Evolutionary conservation across 805 yeast genomes (phyloP).

Genomic region (Kodamaea jinghongensis): DNA sequence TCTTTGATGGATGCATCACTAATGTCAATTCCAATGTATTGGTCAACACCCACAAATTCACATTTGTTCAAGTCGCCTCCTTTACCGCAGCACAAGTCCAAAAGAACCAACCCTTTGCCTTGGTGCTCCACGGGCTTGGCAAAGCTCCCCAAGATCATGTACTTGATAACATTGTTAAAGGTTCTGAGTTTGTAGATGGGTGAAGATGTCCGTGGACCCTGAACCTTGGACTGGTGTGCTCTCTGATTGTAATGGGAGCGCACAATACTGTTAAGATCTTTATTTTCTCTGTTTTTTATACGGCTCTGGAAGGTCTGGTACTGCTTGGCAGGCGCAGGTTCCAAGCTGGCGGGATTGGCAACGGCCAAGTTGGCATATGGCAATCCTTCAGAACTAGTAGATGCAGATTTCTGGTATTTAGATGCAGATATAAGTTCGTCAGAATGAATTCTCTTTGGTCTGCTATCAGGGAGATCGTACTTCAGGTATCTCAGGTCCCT

Average conservation of each 20-base stretch:
- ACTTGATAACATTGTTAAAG: conserved; percentile 90
- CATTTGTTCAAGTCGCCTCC: conserved; percentile 96
- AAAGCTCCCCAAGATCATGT: conserved; percentile 73
- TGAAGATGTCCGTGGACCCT: conserved; percentile 63
- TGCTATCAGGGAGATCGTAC: conserved; percentile 5
- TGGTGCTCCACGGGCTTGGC: conserved; percentile 7
- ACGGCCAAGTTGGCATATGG: conserved; percentile 7
- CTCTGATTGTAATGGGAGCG: conserved; percentile 83
- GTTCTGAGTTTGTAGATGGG: conserved; percentile 83
- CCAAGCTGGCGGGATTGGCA: conserved; percentile 3
- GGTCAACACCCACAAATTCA: conserved; percentile 67
- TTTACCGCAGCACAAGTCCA: conserved; percentile 95
- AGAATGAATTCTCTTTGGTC: neutral
- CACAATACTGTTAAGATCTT: conserved; percentile 63
- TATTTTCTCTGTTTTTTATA: conserved; percentile 31
- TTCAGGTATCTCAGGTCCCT: conserved; percentile 3
- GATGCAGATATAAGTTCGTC: neutral
- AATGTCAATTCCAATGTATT: conserved; percentile 87
- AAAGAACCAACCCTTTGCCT: conserved; percentile 42
- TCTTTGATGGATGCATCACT: conserved; percentile 85
- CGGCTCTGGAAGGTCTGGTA: conserved; percentile 41
- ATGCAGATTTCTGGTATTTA: neutral
- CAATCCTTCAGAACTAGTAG: neutral
- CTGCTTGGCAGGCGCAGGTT: conserved; percentile 8
- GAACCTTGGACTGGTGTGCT: conserved; percentile 62